These are phyloP conservation scores for Claviceps capensis DNA, from an alignment of 2,329 filamentous ascomycete species.

Conservation along the genomic window DNA sequence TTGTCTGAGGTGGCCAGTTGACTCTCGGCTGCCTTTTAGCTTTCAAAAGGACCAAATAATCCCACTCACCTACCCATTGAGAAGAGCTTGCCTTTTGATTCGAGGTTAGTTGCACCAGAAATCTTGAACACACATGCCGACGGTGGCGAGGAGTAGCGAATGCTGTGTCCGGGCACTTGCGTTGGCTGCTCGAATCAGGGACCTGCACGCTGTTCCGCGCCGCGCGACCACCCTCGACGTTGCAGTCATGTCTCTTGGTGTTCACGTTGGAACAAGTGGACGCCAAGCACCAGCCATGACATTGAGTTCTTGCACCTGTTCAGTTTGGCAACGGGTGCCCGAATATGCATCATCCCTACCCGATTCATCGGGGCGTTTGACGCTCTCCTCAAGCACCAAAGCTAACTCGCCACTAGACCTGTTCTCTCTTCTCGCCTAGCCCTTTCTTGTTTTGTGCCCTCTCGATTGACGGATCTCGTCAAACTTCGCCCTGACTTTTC, in stretches of 20 bases:
- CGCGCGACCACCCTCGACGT: not conserved
- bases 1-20: constrained; percentile 6
- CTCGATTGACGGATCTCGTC: not conserved
- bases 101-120: constrained; percentile 1
- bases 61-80: not conserved
- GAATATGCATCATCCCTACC: not conserved
- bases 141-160: not conserved
- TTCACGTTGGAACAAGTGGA: no score
- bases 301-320: not conserved
- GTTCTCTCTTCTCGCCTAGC: not conserved
- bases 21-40: constrained; percentile 7
- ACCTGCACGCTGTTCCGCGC: not conserved
- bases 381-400: not conserved
- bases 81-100: not conserved
- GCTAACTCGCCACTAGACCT: not conserved
- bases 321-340: not conserved
- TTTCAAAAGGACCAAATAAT: constrained; percentile 5
- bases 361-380: no score
- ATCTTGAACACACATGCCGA: not conserved
- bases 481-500: not conserved
- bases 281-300: not conserved
- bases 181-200: not conserved
- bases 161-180: no score
- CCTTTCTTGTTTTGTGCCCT: not conserved
- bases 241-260: not conserved